Evolutionary conservation across 169 alveolate species (phyloP).

Genomic region (Plasmodium gallinaceum): DNA sequence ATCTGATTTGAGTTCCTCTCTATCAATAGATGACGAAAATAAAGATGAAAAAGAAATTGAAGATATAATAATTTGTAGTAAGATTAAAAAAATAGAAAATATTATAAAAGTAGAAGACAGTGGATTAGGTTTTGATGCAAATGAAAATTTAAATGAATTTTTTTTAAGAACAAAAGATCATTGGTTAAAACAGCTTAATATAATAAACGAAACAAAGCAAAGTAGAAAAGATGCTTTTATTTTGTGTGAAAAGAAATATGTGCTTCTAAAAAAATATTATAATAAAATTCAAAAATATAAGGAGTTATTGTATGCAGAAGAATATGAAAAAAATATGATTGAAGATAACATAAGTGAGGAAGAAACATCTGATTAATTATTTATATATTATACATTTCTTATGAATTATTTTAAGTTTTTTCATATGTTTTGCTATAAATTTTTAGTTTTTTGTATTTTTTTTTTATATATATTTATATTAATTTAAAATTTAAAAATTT

Average conservation of each 20-base stretch:
- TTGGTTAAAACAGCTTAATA: conserved; percentile 81
- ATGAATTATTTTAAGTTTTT: not conserved
- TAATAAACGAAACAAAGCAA: conserved; percentile 34
- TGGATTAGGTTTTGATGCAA: conserved; percentile 56
- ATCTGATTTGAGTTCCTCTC: conserved; percentile 45
- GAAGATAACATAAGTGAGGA: conserved; percentile 22
- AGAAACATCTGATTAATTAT: conserved; percentile 20
- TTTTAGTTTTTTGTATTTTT: not conserved
- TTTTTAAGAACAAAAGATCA: conserved; percentile 84
- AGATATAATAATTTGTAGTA: conserved; percentile 47
- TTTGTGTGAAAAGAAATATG: conserved; percentile 59
- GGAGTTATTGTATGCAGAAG: conserved; percentile 39
- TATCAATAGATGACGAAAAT: conserved; percentile 76
- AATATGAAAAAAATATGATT: conserved; percentile 28
- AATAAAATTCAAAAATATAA: conserved; percentile 65
- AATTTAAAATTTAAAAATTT: not conserved
- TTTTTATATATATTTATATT: not conserved
- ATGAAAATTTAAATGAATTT: conserved; percentile 84
- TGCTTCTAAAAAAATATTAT: conserved; percentile 43
- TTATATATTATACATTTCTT: not conserved
- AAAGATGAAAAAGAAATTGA: conserved; percentile 74
- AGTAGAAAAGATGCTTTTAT: conserved; percentile 74
- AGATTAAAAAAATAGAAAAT: conserved; percentile 73
- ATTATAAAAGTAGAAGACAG: conserved; percentile 28
- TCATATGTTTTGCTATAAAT: too few relatives aligned